Base-by-base conservation (phyloP, 164 flowering plant species). In the Magnolia sinica region DNA sequence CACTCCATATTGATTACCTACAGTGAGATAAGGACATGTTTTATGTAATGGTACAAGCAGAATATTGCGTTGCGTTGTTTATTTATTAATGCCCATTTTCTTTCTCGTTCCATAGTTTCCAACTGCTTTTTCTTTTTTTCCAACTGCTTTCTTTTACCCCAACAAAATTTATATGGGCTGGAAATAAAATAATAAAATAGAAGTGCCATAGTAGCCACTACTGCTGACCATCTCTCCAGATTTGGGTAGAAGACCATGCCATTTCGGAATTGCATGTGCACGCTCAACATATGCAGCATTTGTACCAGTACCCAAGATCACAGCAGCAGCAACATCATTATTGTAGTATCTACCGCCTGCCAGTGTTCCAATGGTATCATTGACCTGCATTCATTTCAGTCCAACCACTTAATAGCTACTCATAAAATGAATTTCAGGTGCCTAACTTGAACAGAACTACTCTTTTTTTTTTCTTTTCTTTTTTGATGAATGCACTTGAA, bases 1-100 rank as follows among this genome's bases (percentile, higher is more conserved):
- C 99, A 96, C 81, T 96, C 99, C 95, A 90, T 96, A 80, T 96
- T 96, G 79, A 96, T 94, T 45, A 92, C 99, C 99, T 96, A 73
- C 71, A 84, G 19, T 51, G 70, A 50, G 64, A 72, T 11, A 65
- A 71, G 68, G 45, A 59, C 22, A 23, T 73, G 27, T 58, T 50
- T 71, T 10, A 76, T 55, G 18, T 55, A 55, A 55, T 55, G 45
- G 7, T 55, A 55, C 61, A 10, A 55, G 45, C 7, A 37, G 45
- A 37, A 37, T 37, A 37, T 37, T 37, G 45, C 3, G 18, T 10
- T 16, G 18, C 18, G 0, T 16, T 11, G 61, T 55, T 16, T 55
- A 16, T 9, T 55, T 16, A 55, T 16, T 55, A 55, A 16, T 55
- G 61, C 7, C 11, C 29, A 22, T 22, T 22, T 65, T 50, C 49